Percentiles rank a stretch among this genome's conserved stretches.
Evolutionary conservation across 345 rosid species (phyloP).

Genomic region (Melaleuca quinquenervia): DNA sequence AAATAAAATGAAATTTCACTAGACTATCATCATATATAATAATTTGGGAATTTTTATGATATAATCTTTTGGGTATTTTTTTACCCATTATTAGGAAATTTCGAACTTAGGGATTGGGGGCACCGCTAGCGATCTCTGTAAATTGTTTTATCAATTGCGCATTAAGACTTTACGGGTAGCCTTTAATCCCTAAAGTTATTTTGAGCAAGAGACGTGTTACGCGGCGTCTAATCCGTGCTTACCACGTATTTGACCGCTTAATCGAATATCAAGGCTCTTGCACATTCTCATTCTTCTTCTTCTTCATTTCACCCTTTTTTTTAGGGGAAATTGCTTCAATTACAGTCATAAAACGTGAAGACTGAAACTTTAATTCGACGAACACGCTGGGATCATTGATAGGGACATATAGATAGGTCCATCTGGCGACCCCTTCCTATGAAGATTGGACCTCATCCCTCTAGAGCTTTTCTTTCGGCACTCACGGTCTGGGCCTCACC

Average conservation of each 20-base stretch:
- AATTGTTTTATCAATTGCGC: too few relatives aligned
- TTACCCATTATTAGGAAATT: neutral
- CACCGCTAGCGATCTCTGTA: fast-evolving
- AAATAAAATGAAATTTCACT: neutral
- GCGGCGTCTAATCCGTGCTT: too few relatives aligned
- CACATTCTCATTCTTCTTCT: neutral
- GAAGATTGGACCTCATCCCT: neutral
- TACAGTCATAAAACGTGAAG: neutral
- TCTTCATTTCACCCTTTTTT: neutral
- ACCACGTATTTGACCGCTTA: neutral
- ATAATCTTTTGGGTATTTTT: too few relatives aligned
- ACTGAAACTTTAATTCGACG: neutral
- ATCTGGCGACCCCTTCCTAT: neutral
- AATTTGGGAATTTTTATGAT: too few relatives aligned
- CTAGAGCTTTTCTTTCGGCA: neutral
- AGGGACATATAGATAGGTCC: neutral
- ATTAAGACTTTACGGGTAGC: neutral
- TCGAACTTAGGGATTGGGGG: neutral
- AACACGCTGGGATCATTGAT: neutral
- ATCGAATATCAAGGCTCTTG: neutral
- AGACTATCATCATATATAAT: too few relatives aligned
- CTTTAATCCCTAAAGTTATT: neutral
- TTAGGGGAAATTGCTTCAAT: neutral
- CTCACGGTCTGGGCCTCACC: neutral
- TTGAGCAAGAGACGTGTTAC: neutral